Percentiles rank a stretch among this genome's conserved stretches.
phyloP scores from a whole-genome alignment of 2,329 filamentous ascomycete species.

The Penicillium sp. region DNA sequence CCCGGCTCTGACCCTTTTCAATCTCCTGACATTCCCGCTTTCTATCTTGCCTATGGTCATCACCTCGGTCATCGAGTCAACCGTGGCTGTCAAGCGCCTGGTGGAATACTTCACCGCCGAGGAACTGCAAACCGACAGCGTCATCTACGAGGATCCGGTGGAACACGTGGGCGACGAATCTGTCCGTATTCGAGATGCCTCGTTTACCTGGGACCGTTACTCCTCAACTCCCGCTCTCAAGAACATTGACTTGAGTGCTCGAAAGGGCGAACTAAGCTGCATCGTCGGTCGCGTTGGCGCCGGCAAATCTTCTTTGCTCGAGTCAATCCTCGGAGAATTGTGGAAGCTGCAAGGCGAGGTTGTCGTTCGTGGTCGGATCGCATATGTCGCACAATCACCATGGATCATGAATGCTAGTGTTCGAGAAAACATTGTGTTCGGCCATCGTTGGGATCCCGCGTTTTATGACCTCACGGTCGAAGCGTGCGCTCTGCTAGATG shows the following conservation, averaged over 20 bases:
- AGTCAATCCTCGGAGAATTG: slow-evolving; percentile 81
- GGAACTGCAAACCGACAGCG: slow-evolving; percentile 81
- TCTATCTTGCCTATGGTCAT: slow-evolving; percentile 97
- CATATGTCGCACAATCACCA: slow-evolving; percentile 85
- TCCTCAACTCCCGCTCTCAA: slow-evolving; percentile 62
- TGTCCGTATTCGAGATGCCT: slow-evolving; percentile 73
- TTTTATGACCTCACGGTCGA: slow-evolving; percentile 93
- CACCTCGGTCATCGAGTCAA: slow-evolving; percentile 88
- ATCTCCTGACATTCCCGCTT: slow-evolving; percentile 89
- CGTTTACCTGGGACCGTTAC: slow-evolving; percentile 92
- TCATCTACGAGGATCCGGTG: slow-evolving; percentile 62
- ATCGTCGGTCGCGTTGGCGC: slow-evolving; percentile 90
- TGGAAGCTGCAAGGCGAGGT: slow-evolving; percentile 86
- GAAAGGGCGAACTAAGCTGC: slow-evolving; percentile 89
- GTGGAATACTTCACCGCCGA: slow-evolving; percentile 81
- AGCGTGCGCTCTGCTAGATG: slow-evolving; percentile 83
- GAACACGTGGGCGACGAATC: slow-evolving; percentile 77
- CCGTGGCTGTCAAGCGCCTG: slow-evolving; percentile 81
- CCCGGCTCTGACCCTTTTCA: slow-evolving; percentile 87
- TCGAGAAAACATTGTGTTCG: slow-evolving; percentile 94
- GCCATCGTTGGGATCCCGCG: slow-evolving; percentile 82
- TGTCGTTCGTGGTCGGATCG: slow-evolving; percentile 70
- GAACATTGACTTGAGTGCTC: slow-evolving; percentile 80
- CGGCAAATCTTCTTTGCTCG: slow-evolving; percentile 89
- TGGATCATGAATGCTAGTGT: slow-evolving; percentile 99